Base-by-base conservation (phyloP, 2,329 filamentous ascomycete species). In the Talaromyces rugulosus region DNA sequence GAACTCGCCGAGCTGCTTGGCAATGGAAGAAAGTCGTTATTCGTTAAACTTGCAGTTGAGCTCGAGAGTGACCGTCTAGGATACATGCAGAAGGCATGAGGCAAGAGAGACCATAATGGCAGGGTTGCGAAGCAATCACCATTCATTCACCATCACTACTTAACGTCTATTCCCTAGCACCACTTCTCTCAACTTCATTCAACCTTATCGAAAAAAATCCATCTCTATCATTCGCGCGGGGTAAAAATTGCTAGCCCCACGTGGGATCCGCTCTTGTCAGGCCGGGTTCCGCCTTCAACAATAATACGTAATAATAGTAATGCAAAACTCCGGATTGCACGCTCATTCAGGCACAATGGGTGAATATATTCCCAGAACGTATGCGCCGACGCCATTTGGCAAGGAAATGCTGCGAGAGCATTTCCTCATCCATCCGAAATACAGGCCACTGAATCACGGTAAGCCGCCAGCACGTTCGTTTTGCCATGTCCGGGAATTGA, bases 391-490 rank as follows among this genome's bases (percentile, higher is more conserved):
- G 2, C 71, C 75, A 3, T 87, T 86, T 68, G 85, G 85, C 14
- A 80, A 77, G 60, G 74, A 78, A 36, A 75, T 89, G 68, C 80
- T 82, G 62, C 52, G 50, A 33, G 82, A 87, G 64, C 82, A 90
- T 42, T 95, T 94, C 72, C 75, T 86, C n/a, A 85, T 93, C 63
- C 85, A 87, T 55, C 81, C 85, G 0, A 79, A 80, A n/a, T 92
- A 86, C 73, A 82, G 80, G 58, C 92, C 92, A 70, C 78, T 96
- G 59, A 96, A 96, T 73, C 89, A 96, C 71, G 91, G 90, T 90
- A 77, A 66, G 54, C 30, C 36, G 28, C 44, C 42, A 53, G 33
- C 23, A 28, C 23, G 51, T 47, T 16, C 42, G 2, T 30, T 53
- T 16, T 31, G 31, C 44, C 18, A 14, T 50, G 4, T n/a, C 18